Evolutionary conservation across 2,329 filamentous ascomycete genomes (phyloP).

Genomic region (Aspergillus tubingensis): DNA sequence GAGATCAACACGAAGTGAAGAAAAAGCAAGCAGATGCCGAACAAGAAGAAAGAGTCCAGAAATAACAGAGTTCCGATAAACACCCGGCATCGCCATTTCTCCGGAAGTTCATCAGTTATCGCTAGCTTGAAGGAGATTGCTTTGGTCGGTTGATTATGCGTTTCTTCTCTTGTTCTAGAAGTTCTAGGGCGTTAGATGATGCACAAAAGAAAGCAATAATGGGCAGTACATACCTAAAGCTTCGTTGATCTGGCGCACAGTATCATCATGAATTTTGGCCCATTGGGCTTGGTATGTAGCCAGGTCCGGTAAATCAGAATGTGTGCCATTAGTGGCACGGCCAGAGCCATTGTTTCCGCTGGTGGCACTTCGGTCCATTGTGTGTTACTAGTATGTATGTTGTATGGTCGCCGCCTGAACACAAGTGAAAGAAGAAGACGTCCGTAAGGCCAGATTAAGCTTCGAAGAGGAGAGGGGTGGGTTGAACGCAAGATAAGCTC

Average conservation of each 20-base stretch:
- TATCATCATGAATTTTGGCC: conserved; percentile 20
- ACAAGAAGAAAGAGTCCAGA: neutral
- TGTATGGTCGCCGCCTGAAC: neutral
- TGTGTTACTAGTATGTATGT: neutral
- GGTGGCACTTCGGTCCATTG: conserved; percentile 8
- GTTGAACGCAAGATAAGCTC: neutral
- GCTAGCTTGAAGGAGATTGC: neutral
- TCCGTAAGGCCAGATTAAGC: neutral
- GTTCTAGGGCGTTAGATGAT: neutral
- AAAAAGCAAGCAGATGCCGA: neutral
- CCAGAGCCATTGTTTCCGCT: neutral
- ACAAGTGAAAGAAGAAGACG: neutral
- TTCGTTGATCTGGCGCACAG: conserved; percentile 19
- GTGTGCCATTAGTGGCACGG: neutral
- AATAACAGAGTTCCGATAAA: neutral
- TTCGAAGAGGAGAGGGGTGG: neutral
- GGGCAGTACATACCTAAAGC: conserved; percentile 11
- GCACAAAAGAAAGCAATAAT: neutral
- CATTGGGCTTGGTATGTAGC: conserved; percentile 19
- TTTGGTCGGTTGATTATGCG: neutral
- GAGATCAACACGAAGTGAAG: neutral
- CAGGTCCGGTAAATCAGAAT: conserved; percentile 6
- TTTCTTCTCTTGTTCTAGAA: conserved; percentile 5
- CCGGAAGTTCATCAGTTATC: neutral
- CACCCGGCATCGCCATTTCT: neutral